Evolutionary conservation across 345 rosid species (phyloP).

Genomic region (Pistacia vera): DNA sequence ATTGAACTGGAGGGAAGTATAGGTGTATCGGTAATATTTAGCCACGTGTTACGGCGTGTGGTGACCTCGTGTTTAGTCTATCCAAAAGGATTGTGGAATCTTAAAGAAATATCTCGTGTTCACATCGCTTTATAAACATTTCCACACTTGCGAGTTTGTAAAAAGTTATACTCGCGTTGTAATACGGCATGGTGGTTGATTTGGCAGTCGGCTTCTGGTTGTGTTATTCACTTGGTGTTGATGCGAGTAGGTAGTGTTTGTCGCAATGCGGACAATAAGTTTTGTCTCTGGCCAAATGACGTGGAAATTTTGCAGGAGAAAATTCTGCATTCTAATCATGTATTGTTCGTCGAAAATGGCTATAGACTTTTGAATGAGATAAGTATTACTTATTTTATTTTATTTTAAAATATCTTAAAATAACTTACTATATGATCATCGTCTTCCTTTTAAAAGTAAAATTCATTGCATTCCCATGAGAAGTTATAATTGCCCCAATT

Average conservation of each 20-base stretch:
- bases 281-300: not conserved
- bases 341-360: too few species aligned
- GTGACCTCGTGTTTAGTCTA: slow-evolving; percentile 54
- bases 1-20: slow-evolving; percentile 32
- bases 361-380: too few species aligned
- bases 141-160: not conserved
- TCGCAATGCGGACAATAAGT: too few species aligned
- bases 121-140: not conserved
- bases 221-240: not conserved
- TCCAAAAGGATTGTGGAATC: slow-evolving; percentile 24
- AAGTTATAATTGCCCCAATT: too few species aligned
- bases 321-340: too few species aligned
- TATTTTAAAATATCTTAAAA: too few species aligned
- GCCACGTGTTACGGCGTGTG: slow-evolving; percentile 65
- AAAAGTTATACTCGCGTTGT: not conserved
- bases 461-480: too few species aligned
- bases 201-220: accelerated
- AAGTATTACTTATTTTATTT: too few species aligned
- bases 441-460: too few species aligned
- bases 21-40: slow-evolving; percentile 19
- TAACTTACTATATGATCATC: too few species aligned
- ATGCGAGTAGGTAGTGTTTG: not conserved
- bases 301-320: not conserved
- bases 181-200: not conserved
- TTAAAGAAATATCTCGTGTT: slow-evolving; percentile 1